phyloP scores from a whole-genome alignment of 176 grass and related monocot species.

The Ampelocalamus luodianensis region DNA sequence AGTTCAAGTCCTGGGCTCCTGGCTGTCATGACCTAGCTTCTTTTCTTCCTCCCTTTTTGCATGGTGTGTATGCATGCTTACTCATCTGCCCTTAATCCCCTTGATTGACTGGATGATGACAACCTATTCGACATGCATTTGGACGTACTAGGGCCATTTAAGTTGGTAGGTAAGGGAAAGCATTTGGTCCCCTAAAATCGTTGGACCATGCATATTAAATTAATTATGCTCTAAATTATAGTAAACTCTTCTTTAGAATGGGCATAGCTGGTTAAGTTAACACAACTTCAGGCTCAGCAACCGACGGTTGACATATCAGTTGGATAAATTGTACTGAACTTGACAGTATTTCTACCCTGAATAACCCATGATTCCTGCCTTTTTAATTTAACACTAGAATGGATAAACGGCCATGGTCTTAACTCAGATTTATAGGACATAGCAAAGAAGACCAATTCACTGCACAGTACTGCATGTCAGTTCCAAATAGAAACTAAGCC shows the following conservation, averaged over 20 bases:
- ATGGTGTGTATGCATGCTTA: conserved; percentile 32
- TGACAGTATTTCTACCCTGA: neutral
- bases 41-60: conserved; percentile 13
- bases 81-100: conserved; percentile 16
- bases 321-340: neutral
- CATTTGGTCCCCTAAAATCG: conserved; percentile 54
- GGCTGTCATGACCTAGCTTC: conserved; percentile 36
- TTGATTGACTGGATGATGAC: conserved; percentile 38
- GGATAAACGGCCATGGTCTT: neutral
- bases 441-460: neutral
- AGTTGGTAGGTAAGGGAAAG: conserved; percentile 50
- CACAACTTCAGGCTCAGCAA: neutral
- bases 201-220: conserved; percentile 7
- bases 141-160: conserved; percentile 41
- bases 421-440: neutral
- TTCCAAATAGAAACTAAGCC: neutral
- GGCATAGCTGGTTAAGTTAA: conserved; percentile 10
- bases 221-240: neutral
- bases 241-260: neutral
- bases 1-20: conserved; percentile 5
- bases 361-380: neutral
- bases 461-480: neutral
- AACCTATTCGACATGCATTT: conserved; percentile 45
- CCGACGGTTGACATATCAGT: neutral
- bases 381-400: neutral